A percentile compares a stretch with the other conserved stretches of the same genome.
Evolutionary conservation across 1,284 basidiomycete genomes (phyloP).

Genomic region (Leccinum subrobustum): DNA sequence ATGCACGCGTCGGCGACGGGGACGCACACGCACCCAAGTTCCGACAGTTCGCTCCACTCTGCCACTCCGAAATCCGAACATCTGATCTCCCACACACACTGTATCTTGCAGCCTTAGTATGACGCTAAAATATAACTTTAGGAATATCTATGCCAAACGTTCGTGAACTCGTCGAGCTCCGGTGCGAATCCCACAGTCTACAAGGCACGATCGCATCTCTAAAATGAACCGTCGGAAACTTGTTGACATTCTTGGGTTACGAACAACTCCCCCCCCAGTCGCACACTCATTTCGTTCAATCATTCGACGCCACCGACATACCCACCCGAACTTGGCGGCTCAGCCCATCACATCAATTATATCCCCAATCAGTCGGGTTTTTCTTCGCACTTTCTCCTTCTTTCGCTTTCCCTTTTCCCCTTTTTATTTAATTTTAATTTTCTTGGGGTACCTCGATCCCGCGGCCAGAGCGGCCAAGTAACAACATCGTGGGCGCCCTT

Average conservation of each 20-base stretch:
- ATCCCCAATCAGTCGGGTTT: not conserved
- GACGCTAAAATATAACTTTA: not conserved
- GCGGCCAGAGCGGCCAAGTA: not conserved
- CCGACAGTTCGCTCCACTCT: not conserved
- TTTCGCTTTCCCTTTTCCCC: not conserved
- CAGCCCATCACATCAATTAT: not conserved
- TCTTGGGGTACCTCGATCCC: not conserved
- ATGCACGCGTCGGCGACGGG: not conserved
- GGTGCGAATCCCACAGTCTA: not conserved
- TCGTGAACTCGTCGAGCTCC: not conserved
- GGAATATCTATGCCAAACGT: not conserved
- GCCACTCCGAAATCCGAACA: not conserved
- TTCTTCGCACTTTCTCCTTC: not conserved
- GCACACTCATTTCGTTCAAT: not conserved
- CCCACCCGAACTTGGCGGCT: not conserved
- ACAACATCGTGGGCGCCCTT: not conserved
- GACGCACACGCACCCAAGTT: not conserved
- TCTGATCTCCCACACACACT: not conserved
- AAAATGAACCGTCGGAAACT: not conserved
- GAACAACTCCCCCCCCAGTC: not conserved
- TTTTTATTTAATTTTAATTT: not conserved
- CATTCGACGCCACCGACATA: not conserved
- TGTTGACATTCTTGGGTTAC: not conserved
- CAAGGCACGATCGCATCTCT: not conserved
- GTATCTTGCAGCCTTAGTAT: not conserved